Percentiles rank a stretch among this genome's conserved stretches.
Conservation (phyloP, 2,329 filamentous ascomycete species). For the Apiospora hydei region DNA sequence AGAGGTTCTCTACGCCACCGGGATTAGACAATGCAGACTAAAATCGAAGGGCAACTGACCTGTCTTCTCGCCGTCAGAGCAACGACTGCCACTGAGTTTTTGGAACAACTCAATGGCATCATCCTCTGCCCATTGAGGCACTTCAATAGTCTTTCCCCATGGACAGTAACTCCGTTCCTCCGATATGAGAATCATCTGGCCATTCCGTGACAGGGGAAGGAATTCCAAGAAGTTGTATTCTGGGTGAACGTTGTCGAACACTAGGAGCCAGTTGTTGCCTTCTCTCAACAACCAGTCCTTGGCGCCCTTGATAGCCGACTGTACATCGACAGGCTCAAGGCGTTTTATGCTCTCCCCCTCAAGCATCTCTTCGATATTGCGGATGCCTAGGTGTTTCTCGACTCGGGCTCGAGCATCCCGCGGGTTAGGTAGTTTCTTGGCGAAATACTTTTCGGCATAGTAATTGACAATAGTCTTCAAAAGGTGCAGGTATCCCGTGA, state of each 20-base stretch:
- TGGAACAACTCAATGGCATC: neutral
- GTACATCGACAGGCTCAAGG: slow-evolving; percentile 12
- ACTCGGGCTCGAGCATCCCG: neutral
- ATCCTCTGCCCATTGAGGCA: slow-evolving; percentile 1
- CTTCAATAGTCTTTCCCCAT: slow-evolving; percentile 3
- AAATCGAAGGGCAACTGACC: neutral
- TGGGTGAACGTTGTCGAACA: slow-evolving; percentile 9
- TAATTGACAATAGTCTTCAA: slow-evolving; percentile 18
- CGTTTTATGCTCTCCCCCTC: neutral
- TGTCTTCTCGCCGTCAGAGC: neutral
- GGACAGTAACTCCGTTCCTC: slow-evolving; percentile 11
- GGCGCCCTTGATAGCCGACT: slow-evolving; percentile 9
- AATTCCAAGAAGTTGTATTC: slow-evolving; percentile 15
- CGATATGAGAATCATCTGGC: slow-evolving; percentile 5
- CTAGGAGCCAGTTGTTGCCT: slow-evolving; percentile 11
- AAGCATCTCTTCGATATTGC: slow-evolving; percentile 15
- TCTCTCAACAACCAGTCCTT: slow-evolving; percentile 7
- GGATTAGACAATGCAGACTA: neutral
- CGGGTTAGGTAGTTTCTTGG: slow-evolving; percentile 4
- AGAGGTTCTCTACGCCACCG: neutral
- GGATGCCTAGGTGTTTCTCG: neutral
- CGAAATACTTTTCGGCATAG: slow-evolving; percentile 7
- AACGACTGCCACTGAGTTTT: neutral
- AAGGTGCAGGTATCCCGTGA: slow-evolving; percentile 6
- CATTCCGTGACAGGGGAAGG: slow-evolving; percentile 1